Conservation (phyloP, 1,284 basidiomycete genomes). For the Volvariella volvacea region DNA sequence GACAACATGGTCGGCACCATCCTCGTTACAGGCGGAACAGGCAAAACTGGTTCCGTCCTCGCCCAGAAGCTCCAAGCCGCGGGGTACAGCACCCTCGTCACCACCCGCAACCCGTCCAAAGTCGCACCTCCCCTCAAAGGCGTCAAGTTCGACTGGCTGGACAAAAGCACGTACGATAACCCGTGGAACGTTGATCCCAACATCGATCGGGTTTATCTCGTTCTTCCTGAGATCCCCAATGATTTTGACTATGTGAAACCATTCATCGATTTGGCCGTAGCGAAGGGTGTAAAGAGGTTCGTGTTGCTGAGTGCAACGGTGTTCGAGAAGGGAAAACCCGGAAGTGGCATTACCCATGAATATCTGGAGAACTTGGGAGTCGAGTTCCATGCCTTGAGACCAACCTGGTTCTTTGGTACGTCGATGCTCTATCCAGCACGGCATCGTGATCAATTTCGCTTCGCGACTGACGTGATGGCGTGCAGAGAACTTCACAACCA, state of each 20-base stretch:
- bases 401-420: constrained; percentile 26
- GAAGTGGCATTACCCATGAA: constrained; percentile 17
- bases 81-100: constrained; percentile 11
- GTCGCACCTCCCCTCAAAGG: constrained; percentile 13
- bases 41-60: constrained; percentile 13
- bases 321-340: constrained; percentile 2
- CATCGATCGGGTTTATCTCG: constrained; percentile 18
- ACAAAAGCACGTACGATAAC: constrained; percentile 6
- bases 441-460: not conserved
- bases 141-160: constrained; percentile 9
- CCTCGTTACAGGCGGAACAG: constrained; percentile 17
- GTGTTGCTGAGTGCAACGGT: constrained; percentile 1
- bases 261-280: constrained; percentile 25
- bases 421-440: constrained; percentile 5
- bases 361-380: constrained; percentile 19
- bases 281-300: constrained; percentile 1
- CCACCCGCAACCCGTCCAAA: constrained; percentile 12
- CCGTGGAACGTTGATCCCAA: constrained; percentile 10
- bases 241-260: constrained; percentile 6
- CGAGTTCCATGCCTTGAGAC: constrained; percentile 23
- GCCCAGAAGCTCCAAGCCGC: constrained; percentile 11
- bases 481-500: constrained; percentile 5
- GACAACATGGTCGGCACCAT: constrained; percentile 7
- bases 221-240: constrained; percentile 15
- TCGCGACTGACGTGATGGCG: not conserved